Evolutionary conservation across 164 flowering plant species (phyloP), one percentile per base, ranked within the genome.

Genomic region (Litsea cubeba): DNA sequence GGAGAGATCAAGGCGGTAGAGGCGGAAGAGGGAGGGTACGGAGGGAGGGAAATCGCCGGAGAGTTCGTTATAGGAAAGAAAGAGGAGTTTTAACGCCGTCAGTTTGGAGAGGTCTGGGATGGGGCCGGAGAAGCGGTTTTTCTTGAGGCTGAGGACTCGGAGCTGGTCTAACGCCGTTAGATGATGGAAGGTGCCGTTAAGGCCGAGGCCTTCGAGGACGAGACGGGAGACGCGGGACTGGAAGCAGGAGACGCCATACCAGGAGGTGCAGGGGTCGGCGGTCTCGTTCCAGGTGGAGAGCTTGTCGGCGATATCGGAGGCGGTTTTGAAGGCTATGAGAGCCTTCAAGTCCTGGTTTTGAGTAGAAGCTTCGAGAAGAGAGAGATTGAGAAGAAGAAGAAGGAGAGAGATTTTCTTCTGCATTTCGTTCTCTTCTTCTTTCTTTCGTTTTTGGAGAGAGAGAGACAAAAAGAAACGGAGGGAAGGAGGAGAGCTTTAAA

Each of bases 1-100:
- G 11, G 98, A 90, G 71, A 94, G 88, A 81, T 94, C 98, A 64
- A 94, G 87, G 12, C 95, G 88, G 84, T 84, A 85, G 1, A 93
- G 88, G n/a, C 76, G 77, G 57, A 71, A 75, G 5, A 88, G 89
- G 2, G 87, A 77, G 20, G 79, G 0, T 0, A 88, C 22, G 4
- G 91, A 82, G 1, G 58, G 46, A n/a, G 96, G 96, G 26, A 91
- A 77, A 12, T 67, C 74, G 62, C 96, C 94, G 78, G 92, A 80
- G 58, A 94, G 83, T 4, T 72, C 60, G 70, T 94, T 94, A 70
- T 84, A 54, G 0, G 94, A 90, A 6, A 94, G 84, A 68, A 89
- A 94, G 46, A 94, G 85, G 24, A 87, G 89, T 72, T 86, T 88
- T 2, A 94, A 81, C 3, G 89, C 68, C 1, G 85, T 81, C 72